Base-by-base conservation (phyloP, 2,329 filamentous ascomycete species). In the Penicillium sp. region DNA sequence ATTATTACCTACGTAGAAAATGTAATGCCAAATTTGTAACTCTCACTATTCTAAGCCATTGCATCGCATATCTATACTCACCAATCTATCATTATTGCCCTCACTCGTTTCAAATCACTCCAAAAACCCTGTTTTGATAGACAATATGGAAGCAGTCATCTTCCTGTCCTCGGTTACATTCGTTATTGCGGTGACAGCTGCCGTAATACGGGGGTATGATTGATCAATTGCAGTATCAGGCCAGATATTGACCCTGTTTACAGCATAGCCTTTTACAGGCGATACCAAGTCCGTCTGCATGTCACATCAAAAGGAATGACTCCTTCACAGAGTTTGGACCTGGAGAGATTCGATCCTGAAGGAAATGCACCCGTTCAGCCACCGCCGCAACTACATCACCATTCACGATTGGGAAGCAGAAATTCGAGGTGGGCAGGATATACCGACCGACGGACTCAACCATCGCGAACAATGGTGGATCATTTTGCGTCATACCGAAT, bases 211-310 rank as follows among this genome's bases (percentile, higher is more conserved):
- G 21, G 57, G 54, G 64, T 67, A 46, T 50, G 55, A 21, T n/a
- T 38, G 27, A 38, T 29, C 38, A 8, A 10, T 17, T 50, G 9
- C 23, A 46, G 29, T 21, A 17, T 42, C 19, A 31, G 15, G 37
- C 10, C 23, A 17, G 27, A 23, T 3, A 35, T 40, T 59, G 17
- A 61, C 42, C 23, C 1, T 13, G 23, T 15, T 19, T 33, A 23
- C 25, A 61, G 58, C n/a, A 10, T 52, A 15, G 19, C 48, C 7
- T 61, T 66, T 29, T 67, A 58, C 48, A 62, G 23, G 29, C 47
- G 50, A n/a, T 59, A 66, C 41, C 59, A 53, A 54, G 38, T 63
- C 29, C 60, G 35, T 9, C n/a, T 66, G 15, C 57, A 66, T 8
- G 50, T 66, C 35, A 58, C 47, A 12, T 46, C 40, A 43, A 64